Conservation (phyloP, 78 protist genomes). For the Corallochytrium limacisporum region DNA sequence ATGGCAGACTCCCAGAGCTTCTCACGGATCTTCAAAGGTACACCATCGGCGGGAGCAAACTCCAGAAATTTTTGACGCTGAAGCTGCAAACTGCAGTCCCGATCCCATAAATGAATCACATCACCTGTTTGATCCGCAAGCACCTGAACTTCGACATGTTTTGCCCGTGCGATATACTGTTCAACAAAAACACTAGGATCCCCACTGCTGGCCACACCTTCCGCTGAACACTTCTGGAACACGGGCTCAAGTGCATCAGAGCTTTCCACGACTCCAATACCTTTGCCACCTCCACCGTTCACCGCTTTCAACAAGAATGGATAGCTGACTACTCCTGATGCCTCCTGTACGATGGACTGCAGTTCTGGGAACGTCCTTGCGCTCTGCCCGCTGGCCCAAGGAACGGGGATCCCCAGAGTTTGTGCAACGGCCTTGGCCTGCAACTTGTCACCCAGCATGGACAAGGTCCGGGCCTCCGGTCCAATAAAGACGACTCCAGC, state of each 20-base stretch:
- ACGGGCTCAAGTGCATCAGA: neutral
- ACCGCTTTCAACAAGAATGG: constrained; percentile 94
- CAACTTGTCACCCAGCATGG: too few species aligned
- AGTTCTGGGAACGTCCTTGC: too few species aligned
- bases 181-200: too few species aligned
- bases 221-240: neutral
- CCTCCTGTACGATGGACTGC: constrained; percentile 23
- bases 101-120: constrained; percentile 42
- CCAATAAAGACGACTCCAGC: constrained; percentile 72
- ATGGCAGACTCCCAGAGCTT: constrained; percentile 73
- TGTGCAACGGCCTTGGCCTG: too few species aligned
- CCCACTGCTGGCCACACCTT: constrained; percentile 13
- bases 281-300: constrained; percentile 95
- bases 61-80: constrained; percentile 21
- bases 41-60: constrained; percentile 79
- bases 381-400: too few species aligned
- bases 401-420: too few species aligned
- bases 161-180: constrained; percentile 73
- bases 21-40: constrained; percentile 38
- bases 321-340: constrained; percentile 65
- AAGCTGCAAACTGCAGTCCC: constrained; percentile 49
- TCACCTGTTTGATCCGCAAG: constrained; percentile 33
- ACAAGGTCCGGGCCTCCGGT: too few species aligned
- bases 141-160: constrained; percentile 95
- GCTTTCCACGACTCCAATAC: constrained; percentile 59